Evolutionary conservation across 306 rosid genomes (phyloP).

Genomic region (Castanea mollissima): DNA sequence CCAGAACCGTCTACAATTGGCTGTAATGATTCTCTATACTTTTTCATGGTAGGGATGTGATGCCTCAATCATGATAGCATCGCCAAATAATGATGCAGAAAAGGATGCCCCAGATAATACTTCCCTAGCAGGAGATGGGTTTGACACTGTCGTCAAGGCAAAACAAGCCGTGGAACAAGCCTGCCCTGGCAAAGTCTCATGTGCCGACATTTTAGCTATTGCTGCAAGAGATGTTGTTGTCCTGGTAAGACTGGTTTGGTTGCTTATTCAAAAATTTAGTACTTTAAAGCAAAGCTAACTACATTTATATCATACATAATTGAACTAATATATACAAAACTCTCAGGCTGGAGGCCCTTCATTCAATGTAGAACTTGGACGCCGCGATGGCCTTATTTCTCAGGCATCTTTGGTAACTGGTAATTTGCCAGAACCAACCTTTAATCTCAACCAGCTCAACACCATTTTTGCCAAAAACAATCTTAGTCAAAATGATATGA

Average conservation of each 20-base stretch:
- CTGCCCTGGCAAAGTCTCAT: slow-evolving; percentile 75
- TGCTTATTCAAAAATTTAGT: not conserved
- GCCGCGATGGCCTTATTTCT: slow-evolving; percentile 61
- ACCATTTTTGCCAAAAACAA: slow-evolving; percentile 42
- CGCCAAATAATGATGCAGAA: slow-evolving; percentile 72
- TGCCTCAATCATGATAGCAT: slow-evolving; percentile 60
- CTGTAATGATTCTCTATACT: not conserved
- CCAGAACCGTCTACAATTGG: no score
- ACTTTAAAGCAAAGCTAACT: not conserved
- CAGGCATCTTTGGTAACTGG: slow-evolving; percentile 54
- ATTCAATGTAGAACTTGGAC: slow-evolving; percentile 74
- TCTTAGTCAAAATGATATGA: slow-evolving; percentile 58
- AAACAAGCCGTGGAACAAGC: slow-evolving; percentile 66
- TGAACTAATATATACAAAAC: not conserved
- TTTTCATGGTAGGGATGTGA: slow-evolving; percentile 66
- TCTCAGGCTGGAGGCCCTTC: slow-evolving; percentile 69
- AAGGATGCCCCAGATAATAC: slow-evolving; percentile 61
- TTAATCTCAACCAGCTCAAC: slow-evolving; percentile 50
- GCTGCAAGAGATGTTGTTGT: slow-evolving; percentile 73
- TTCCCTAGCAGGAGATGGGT: slow-evolving; percentile 86
- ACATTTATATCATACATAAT: not conserved
- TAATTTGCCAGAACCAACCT: slow-evolving; percentile 54
- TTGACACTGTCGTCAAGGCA: slow-evolving; percentile 75
- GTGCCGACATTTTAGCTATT: slow-evolving; percentile 76
- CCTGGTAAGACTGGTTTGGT: slow-evolving; percentile 36